Conservation (phyloP, 345 rosid genomes). For the Atalantia buxifolia region DNA sequence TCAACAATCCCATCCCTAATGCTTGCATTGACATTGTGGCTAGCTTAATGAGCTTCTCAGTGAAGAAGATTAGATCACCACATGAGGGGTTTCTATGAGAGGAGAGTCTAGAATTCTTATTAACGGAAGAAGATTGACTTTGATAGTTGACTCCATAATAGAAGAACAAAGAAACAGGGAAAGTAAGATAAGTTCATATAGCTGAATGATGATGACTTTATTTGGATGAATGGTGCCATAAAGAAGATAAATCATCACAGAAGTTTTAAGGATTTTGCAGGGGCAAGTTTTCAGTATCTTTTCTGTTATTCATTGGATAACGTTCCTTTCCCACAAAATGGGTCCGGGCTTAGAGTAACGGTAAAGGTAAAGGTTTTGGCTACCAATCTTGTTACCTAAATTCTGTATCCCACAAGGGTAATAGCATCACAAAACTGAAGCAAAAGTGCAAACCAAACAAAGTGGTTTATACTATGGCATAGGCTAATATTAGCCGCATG, state of each 20-base stretch:
- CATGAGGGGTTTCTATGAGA: background rate
- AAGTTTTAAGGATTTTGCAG: conserved; percentile 4
- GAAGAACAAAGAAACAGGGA: background rate
- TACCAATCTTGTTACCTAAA: background rate
- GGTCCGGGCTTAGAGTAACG: background rate
- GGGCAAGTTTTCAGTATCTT: background rate
- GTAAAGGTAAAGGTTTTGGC: background rate
- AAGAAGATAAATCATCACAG: background rate
- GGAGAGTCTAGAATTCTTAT: background rate
- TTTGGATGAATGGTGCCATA: background rate
- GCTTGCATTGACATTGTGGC: too few species aligned
- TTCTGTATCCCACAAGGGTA: background rate
- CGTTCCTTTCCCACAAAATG: background rate
- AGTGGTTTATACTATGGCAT: background rate
- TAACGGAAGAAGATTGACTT: background rate
- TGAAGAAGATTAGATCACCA: background rate
- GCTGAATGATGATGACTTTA: background rate
- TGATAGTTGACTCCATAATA: background rate
- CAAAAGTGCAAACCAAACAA: background rate
- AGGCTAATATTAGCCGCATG: background rate
- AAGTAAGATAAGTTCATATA: background rate
- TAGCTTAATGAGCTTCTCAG: too few species aligned
- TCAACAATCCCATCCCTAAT: too few species aligned
- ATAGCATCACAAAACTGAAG: background rate
- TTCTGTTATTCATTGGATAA: background rate